Evolutionary conservation across 805 yeast genomes (phyloP), one percentile per base, ranked within the genome.

Genomic region (Sugiyamaella lignohabitans): DNA sequence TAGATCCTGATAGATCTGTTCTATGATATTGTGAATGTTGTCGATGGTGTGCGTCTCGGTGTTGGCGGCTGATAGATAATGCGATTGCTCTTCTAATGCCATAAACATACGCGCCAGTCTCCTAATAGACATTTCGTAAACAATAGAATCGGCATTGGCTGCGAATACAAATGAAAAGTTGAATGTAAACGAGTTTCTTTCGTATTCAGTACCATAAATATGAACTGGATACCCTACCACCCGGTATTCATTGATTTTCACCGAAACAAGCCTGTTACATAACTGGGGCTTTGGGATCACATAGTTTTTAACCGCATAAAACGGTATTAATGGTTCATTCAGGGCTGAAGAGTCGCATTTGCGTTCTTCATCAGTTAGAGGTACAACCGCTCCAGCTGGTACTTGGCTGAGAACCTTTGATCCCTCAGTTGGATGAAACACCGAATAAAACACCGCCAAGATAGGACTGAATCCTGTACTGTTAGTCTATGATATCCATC

Each of bases 381-480:
- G 72, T 4, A 71, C 72, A 21, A 81, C 76, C 3, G 84, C 71
- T 4, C 87, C 86, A 35, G 80, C 78, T 2, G 98, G 98, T 0
- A 87, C 94, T 62, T 93, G 96, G 58, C 84, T 85, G 3, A 85
- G 75, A 4, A 91, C 89, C 65, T 88, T 87, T 0, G 98, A 83
- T 1, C 98, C 98, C 59, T 88, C 95, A 0, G 93, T 85, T 0
- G 97, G 97, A 58, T 93, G 97, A 65, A 93, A 93, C 0, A 86
- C 87, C 0, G 96, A 80, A 63, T 87, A 93, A 63, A 93, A 89
- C 39, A 88, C 71, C 1, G 96, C 93, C 48, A 78, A 73, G 16
- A 93, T 87, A n/a, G 95, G 95, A 24, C 53, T 46, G 37, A 55
- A 55, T 32, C 58, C 56, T 41, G 40, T 18, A n/a, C n/a, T n/a